A percentile compares a stretch with the other conserved stretches of the same genome.
Conservation (phyloP, 2,329 filamentous ascomycete genomes). For the Ascochyta lentis region DNA sequence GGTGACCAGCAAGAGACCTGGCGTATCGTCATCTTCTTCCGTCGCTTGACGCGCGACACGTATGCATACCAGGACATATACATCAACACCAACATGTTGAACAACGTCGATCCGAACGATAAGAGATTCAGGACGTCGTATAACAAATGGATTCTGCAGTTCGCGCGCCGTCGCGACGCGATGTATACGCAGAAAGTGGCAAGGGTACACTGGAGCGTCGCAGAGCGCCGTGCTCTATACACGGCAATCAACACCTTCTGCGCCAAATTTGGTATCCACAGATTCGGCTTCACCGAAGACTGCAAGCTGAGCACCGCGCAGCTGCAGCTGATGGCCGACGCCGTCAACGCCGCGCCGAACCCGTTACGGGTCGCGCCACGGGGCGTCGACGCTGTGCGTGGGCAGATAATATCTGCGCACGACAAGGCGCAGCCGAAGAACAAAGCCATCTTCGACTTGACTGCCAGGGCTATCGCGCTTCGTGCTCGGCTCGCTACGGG, state of each 20-base stretch:
- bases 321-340: constrained; percentile 6
- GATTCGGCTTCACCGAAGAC: constrained; percentile 6
- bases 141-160: constrained; percentile 25
- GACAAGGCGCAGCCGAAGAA: constrained; percentile 13
- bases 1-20: constrained; percentile 4
- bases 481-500: background rate
- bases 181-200: constrained; percentile 4
- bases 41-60: constrained; percentile 10
- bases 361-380: background rate
- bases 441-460: constrained; percentile 10
- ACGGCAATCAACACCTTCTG: constrained; percentile 16
- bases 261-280: constrained; percentile 3
- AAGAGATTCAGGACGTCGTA: constrained; percentile 5
- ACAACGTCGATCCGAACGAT: constrained; percentile 15
- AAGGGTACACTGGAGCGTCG: constrained; percentile 11
- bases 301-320: constrained; percentile 7
- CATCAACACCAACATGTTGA: constrained; percentile 5
- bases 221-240: constrained; percentile 16
- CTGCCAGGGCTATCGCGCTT: background rate
- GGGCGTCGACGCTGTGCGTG: constrained; percentile 15
- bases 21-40: constrained; percentile 14
- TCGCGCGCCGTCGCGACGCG: constrained; percentile 16
- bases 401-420: constrained; percentile 19
- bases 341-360: constrained; percentile 4
- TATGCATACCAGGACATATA: constrained; percentile 12